Evolutionary conservation across 1,284 basidiomycete species (phyloP), one percentile per base, ranked within the genome.

Genomic region (Naganishia albida): DNA sequence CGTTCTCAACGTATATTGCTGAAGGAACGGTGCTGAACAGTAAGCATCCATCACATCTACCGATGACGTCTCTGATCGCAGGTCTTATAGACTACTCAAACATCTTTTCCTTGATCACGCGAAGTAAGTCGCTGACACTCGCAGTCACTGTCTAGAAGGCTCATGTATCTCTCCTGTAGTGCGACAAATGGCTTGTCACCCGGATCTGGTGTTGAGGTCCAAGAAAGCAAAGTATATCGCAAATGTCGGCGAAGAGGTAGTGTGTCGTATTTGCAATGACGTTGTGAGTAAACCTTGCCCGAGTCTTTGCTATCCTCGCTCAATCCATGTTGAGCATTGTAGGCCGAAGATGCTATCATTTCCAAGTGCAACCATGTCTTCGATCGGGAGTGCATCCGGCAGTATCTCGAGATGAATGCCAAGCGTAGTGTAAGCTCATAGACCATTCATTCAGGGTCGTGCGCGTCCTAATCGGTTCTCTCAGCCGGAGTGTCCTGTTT

Each of bases 181-280:
- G 91, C 85, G 93, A 55, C 93, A 96, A 81, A 93, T 95, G 91
- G 92, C 91, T 13, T 94, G 91, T 73, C 91, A 93, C 75, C 80
- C 80, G 1, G 96, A 99, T 76, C 85, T 99, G 43, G 95, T 99
- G 23, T 82, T 99, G 1, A 70, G 75, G 8, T 75, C 74, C 42
- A 88, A 92, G 70, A 93, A 91, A 80, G 90, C 88, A 78, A 87
- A 84, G 25, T 89, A 90, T 68, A 84, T 85, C 1, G 82, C 82
- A 15, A 82, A 84, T 50, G 73, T 73, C 7, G 83, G 85, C 13
- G 86, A 90, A 48, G 86, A 87, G 7, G 88, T 88, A 0, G 84
- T 94, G 3, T 99, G 96, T 76, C 85, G 94, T 54, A 81, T 99
- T n/a, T 99, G 96, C 79, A 91, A 93, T 70, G 96, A 99, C 70